phyloP scores from a whole-genome alignment of 1,139 yeast genomes.

The Barnettozyma hawaiiensis region DNA sequence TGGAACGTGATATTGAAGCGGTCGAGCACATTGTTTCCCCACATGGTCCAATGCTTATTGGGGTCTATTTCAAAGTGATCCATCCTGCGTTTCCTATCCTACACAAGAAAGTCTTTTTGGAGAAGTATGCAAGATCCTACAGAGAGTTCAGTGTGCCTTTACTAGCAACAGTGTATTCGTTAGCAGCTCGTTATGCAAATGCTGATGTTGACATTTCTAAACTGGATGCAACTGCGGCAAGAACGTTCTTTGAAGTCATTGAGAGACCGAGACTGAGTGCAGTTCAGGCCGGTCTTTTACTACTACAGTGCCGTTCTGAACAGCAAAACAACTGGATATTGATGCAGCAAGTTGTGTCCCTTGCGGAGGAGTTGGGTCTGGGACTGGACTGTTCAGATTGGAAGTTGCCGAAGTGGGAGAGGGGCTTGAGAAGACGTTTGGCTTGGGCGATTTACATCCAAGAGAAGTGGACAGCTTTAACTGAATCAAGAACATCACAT shows the following conservation, averaged over 20 bases:
- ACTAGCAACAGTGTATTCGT: constrained; percentile 66
- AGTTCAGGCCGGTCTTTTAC: constrained; percentile 69
- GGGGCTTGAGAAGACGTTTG: constrained; percentile 72
- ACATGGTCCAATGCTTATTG: constrained; percentile 66
- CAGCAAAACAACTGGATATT: constrained; percentile 64
- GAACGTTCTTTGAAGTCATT: constrained; percentile 50
- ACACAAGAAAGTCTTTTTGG: constrained; percentile 71
- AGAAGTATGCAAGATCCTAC: constrained; percentile 70
- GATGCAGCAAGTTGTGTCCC: constrained; percentile 78
- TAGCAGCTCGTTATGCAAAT: constrained; percentile 70
- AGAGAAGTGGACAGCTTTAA: constrained; percentile 80
- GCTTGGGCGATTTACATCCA: constrained; percentile 94
- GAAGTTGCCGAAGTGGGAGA: constrained; percentile 91
- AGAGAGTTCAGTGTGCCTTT: constrained; percentile 74
- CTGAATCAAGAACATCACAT: constrained; percentile 79
- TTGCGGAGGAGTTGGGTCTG: constrained; percentile 81
- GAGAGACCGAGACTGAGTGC: constrained; percentile 75
- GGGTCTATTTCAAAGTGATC: constrained; percentile 65
- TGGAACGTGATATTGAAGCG: constrained; percentile 64
- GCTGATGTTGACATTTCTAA: constrained; percentile 57
- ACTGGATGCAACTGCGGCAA: constrained; percentile 53
- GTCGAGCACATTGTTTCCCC: constrained; percentile 72
- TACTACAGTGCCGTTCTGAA: constrained; percentile 60
- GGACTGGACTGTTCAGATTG: constrained; percentile 83
- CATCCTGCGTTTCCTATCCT: constrained; percentile 77